Base-by-base conservation (phyloP, 2,329 filamentous ascomycete genomes). In the Fusarium brevicatenulatum region DNA sequence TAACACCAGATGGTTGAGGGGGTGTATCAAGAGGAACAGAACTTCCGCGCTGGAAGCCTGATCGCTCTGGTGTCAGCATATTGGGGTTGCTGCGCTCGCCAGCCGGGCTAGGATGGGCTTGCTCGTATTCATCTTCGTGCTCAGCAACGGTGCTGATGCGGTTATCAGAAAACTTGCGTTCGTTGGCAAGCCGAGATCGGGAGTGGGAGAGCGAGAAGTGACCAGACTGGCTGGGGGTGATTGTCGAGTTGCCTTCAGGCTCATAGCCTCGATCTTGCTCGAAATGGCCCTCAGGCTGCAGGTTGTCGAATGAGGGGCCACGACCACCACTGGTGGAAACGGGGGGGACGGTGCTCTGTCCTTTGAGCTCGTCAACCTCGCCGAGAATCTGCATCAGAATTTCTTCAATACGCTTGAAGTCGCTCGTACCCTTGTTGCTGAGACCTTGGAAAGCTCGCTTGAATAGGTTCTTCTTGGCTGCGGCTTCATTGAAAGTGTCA, bases 111-210 rank as follows among this genome's bases (percentile, higher is more conserved):
- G 80, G 81, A 68, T 82, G 81, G 39, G 92, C 87, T 49, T 90
- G 89, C 59, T 77, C 71, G 32, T 91, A 89, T 58, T 97, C 93
- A 71, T 97, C 94, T 62, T 95, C 92, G 39, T 88, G 91, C 81
- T 97, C 95, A 23, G 91, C 90, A 2, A 98, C 95, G 6, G 95
- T 97, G 84, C 94, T 97, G 78, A 97, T 94, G 54, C 95, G 92
- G 80, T 95, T 91, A 65, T 93, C 93, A 0, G 92, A 92, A 68
- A 88, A 86, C 77, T 87, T 90, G 66, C 88, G 86, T 62, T 89
- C 87, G 64, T 83, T 85, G 49, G 81, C 83, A n/a, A 83, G 79
- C 49, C 82, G 80, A 50, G 81, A 83, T 30, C 85, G 88, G 66
- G 82, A 84, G 70, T 82, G 87, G 52, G 83, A 89, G 58, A 92